A percentile compares a stretch with the other conserved stretches of the same genome.
Evolutionary conservation across 257 asterid genomes (phyloP).

Genomic region (Coffea eugenioides): DNA sequence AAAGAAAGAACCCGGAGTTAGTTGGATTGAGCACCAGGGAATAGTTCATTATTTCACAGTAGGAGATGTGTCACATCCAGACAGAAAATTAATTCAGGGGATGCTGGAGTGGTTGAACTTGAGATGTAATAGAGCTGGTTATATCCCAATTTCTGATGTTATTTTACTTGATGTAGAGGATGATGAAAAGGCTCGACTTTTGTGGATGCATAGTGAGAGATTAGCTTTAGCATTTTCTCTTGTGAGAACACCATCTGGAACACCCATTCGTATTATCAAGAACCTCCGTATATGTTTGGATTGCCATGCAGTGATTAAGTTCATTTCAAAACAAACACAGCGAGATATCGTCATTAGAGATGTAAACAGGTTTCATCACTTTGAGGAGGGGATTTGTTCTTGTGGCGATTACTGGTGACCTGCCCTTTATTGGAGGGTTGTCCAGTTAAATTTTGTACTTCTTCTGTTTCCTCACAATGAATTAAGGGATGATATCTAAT

Average conservation of each 20-base stretch:
- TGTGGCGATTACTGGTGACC: constrained; percentile 91
- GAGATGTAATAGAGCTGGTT: constrained; percentile 53
- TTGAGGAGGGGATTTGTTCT: constrained; percentile 66
- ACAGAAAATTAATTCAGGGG: constrained; percentile 61
- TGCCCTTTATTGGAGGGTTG: background rate
- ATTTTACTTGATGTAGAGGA: constrained; percentile 88
- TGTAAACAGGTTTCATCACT: constrained; percentile 51
- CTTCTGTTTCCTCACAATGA: background rate
- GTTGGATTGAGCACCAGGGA: constrained; percentile 88
- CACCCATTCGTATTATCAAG: constrained; percentile 76
- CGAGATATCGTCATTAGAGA: constrained; percentile 71
- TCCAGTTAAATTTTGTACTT: background rate
- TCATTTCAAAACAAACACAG: constrained; percentile 43
- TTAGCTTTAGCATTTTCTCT: constrained; percentile 86
- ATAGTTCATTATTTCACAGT: constrained; percentile 73
- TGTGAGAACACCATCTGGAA: constrained; percentile 54
- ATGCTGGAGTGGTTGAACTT: constrained; percentile 85
- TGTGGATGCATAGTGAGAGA: constrained; percentile 93
- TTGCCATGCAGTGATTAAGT: constrained; percentile 75
- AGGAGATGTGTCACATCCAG: constrained; percentile 81
- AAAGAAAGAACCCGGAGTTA: constrained; percentile 90
- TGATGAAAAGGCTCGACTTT: constrained; percentile 77
- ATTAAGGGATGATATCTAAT: background rate
- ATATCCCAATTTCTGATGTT: constrained; percentile 56
- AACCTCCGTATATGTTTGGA: constrained; percentile 77